These are phyloP conservation scores for Globisporangium canariense DNA, from an alignment of 352 stramenopile species.

Conservation along the genomic window DNA sequence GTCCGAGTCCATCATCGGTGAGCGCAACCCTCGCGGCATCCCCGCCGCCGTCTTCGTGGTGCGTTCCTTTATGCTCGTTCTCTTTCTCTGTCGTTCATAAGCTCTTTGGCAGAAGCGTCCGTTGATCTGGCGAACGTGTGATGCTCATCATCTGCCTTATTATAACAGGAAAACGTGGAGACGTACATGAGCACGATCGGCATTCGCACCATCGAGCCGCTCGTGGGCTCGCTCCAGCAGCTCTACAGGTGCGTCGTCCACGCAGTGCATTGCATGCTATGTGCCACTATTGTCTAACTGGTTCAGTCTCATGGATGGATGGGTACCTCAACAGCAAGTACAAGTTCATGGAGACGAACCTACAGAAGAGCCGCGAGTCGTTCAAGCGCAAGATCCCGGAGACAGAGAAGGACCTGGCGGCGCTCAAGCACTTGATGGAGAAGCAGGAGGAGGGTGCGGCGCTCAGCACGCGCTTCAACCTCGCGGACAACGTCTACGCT, in stretches of 20 bases:
- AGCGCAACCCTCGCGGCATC: conserved; percentile 79
- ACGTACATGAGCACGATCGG: conserved; percentile 59
- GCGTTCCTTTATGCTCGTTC: conserved; percentile 11
- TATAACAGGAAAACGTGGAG: conserved; percentile 59
- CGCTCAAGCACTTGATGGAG: conserved; percentile 43
- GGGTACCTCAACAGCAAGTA: conserved; percentile 60
- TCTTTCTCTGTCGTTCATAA: conserved; percentile 2
- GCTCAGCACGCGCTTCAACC: conserved; percentile 91
- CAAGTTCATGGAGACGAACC: conserved; percentile 88
- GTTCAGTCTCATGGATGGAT: too few species aligned
- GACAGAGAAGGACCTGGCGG: conserved; percentile 77
- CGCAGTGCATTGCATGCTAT: background rate
- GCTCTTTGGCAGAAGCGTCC: background rate
- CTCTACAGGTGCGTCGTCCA: conserved; percentile 51
- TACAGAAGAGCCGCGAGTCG: conserved; percentile 82
- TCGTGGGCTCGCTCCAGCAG: conserved; percentile 79
- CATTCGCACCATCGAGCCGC: conserved; percentile 61
- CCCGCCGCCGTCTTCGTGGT: conserved; percentile 77
- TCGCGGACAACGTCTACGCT: conserved; percentile 94
- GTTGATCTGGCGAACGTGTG: background rate
- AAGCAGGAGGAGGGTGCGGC: conserved; percentile 75
- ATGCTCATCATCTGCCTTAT: background rate
- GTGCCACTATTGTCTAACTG: too few species aligned
- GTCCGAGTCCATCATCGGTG: conserved; percentile 68
- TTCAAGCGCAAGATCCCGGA: conserved; percentile 92